These are phyloP conservation scores for Nicotiana tomentosiformis DNA, from an alignment of 257 asterid genomes.

Conservation along the genomic window DNA sequence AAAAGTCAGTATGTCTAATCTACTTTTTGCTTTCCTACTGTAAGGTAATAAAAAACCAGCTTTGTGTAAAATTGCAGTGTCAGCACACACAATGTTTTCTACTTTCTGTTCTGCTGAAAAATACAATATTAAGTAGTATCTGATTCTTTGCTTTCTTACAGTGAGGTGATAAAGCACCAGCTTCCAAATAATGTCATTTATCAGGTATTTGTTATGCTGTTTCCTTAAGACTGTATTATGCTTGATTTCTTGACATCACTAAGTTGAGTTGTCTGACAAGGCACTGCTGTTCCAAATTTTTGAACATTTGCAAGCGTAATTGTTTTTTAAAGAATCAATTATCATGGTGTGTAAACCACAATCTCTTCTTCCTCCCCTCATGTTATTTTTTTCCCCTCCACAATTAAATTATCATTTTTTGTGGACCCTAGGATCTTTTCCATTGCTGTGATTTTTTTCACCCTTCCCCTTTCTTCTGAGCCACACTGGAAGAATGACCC, in stretches of 20 bases:
- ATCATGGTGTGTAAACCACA: neutral
- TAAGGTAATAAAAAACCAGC: too few relatives aligned
- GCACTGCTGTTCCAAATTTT: neutral
- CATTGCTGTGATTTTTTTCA: neutral
- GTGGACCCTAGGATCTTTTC: neutral
- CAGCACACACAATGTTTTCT: too few relatives aligned
- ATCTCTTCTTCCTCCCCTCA: neutral
- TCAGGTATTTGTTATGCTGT: slow-evolving; percentile 44
- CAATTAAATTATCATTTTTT: too few relatives aligned
- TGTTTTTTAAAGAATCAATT: neutral
- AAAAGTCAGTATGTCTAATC: too few relatives aligned
- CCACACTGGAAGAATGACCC: neutral
- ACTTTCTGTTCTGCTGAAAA: neutral
- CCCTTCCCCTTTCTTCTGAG: neutral
- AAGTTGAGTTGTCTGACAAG: neutral
- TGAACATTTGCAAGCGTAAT: neutral
- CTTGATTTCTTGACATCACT: neutral
- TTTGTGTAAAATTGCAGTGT: too few relatives aligned
- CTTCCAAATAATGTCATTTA: slow-evolving; percentile 44
- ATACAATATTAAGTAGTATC: neutral
- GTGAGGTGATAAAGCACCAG: slow-evolving; percentile 67
- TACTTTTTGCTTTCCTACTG: too few relatives aligned
- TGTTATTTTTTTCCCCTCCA: too few relatives aligned
- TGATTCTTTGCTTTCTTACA: slow-evolving; percentile 28
- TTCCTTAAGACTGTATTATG: neutral